Conservation (phyloP, 208 protist genomes). For the Naegleria gruberi region DNA sequence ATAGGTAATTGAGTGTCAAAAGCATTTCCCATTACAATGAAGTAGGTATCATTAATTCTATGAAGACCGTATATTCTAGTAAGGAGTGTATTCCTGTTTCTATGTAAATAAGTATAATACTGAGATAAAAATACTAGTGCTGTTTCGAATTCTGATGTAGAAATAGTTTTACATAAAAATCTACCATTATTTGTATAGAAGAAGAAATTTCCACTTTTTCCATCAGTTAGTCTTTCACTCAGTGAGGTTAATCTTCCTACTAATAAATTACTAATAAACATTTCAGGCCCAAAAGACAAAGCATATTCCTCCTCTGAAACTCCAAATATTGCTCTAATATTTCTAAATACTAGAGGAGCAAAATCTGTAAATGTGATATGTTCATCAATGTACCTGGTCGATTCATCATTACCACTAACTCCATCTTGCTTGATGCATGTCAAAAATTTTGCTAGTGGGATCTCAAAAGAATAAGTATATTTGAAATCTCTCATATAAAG, state of each 20-base stretch:
- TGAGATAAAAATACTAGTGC: neutral
- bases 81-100: neutral
- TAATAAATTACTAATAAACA: conserved; percentile 4
- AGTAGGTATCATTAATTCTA: neutral
- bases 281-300: neutral
- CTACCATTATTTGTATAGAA: neutral
- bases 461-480: neutral
- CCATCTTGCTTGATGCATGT: neutral
- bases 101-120: neutral
- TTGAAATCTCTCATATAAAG: neutral
- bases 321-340: neutral
- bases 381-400: neutral
- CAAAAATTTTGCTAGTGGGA: neutral
- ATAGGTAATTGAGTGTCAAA: neutral
- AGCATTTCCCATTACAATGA: conserved; percentile 3
- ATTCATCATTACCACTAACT: neutral
- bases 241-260: neutral
- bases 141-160: neutral
- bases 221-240: neutral
- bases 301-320: neutral
- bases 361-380: neutral
- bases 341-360: neutral
- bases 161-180: conserved; percentile 1
- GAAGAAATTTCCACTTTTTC: conserved; percentile 9
- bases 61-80: neutral